Conservation (phyloP, 768 basidiomycete genomes). For the Auricularia cornea region DNA sequence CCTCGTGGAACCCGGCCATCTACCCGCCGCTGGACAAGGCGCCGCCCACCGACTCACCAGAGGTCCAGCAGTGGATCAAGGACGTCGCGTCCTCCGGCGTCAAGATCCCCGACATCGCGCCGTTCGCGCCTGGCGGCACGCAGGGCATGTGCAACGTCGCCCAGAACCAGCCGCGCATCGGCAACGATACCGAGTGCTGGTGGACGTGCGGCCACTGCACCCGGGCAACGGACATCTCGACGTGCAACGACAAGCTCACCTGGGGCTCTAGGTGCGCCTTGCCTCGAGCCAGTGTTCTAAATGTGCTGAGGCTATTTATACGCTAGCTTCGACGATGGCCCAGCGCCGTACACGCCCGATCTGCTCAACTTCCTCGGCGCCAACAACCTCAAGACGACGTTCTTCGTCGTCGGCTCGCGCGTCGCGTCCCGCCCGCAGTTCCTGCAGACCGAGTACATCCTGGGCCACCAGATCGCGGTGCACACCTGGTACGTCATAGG, state of each 20-base stretch:
- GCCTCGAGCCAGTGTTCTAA: neutral
- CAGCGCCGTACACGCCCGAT: slow-evolving; percentile 34
- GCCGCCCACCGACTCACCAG: slow-evolving; percentile 51
- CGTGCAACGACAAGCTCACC: slow-evolving; percentile 33
- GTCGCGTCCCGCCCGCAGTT: slow-evolving; percentile 33
- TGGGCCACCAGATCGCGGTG: slow-evolving; percentile 54
- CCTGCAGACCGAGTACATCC: slow-evolving; percentile 35
- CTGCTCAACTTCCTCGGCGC: slow-evolving; percentile 33
- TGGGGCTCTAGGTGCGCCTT: slow-evolving; percentile 36
- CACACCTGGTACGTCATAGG: slow-evolving; percentile 83
- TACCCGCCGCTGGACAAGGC: slow-evolving; percentile 60
- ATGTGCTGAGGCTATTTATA: neutral
- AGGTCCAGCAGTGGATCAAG: slow-evolving; percentile 63
- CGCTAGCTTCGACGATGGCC: slow-evolving; percentile 25
- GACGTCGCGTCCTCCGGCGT: slow-evolving; percentile 40
- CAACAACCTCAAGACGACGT: slow-evolving; percentile 32
- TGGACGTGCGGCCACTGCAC: slow-evolving; percentile 30
- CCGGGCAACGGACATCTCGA: slow-evolving; percentile 31
- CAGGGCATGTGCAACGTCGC: neutral
- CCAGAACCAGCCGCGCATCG: neutral
- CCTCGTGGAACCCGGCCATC: slow-evolving; percentile 37
- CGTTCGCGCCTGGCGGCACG: slow-evolving; percentile 9
- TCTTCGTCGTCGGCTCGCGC: slow-evolving; percentile 39
- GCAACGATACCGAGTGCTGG: slow-evolving; percentile 21
- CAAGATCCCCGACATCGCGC: slow-evolving; percentile 44